Evolutionary conservation across 1,284 basidiomycete species (phyloP), one percentile per base, ranked within the genome.

Genomic region (Thecaphora thlaspeos): DNA sequence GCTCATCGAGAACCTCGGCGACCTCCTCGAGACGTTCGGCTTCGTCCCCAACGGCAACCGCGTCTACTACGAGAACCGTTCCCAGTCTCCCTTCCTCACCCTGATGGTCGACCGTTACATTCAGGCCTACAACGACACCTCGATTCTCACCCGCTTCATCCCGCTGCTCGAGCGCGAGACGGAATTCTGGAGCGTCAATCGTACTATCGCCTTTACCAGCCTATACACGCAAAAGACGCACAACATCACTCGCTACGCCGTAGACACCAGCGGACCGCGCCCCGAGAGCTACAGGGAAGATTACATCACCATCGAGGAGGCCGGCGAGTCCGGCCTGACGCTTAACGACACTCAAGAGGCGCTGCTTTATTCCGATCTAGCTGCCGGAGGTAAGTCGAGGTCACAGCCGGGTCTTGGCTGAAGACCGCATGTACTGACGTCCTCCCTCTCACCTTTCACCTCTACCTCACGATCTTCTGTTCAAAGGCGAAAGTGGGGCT

Each of bases 11-110:
- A 73, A 73, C 46, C 71, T 72, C 54, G 61, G 56, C 18, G 93
- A 94, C 80, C 92, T 95, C 72, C 91, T 94, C 90, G 91, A 95
- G 71, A 85, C 92, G 73, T 81, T 95, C 51, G 91, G 91, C 0
- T 96, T 94, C 80, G 87, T 96, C 62, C 91, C 91, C 2, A 96
- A 95, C 72, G 92, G 92, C 14, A 91, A 90, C 15, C 83, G 89
- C 3, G 86, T 86, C 44, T 89, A 90, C 67, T 75, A 94, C 79
- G 79, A 94, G 60, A 84, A 93, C 73, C 85, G 91, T 46, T 92
- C 90, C 23, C 91, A 95, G 77, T 91, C 91, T 10, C 91, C 91
- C 3, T 75, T 93, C 32, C 66, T 72, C 43, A 61, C 60, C 2
- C 51, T 87, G 82, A 88, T 89, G 87, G 79, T 88, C n/a, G 81